phyloP scores from a whole-genome alignment of 164 flowering plant genomes.

The Macadamia integrifolia region DNA sequence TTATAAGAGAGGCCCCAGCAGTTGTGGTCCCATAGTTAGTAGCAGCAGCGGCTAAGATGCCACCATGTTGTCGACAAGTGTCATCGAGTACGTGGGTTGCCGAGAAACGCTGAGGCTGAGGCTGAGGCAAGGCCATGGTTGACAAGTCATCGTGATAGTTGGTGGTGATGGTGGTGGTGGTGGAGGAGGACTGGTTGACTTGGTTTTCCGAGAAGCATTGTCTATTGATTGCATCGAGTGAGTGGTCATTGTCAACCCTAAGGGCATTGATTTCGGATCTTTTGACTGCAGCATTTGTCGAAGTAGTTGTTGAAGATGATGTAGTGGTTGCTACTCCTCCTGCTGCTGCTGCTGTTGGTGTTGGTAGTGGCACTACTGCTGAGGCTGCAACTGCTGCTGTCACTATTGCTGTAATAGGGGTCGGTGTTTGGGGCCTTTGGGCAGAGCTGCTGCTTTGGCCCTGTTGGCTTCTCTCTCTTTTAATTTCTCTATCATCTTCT shows the following conservation, averaged over 20 bases:
- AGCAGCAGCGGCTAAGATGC: conserved; percentile 3
- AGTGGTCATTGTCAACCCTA: conserved; percentile 48
- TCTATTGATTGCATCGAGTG: conserved; percentile 51
- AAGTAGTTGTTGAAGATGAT: conserved; percentile 21
- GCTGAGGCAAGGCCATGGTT: conserved; percentile 5
- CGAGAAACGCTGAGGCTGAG: conserved; percentile 7
- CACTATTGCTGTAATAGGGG: conserved; percentile 17
- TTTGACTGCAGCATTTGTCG: conserved; percentile 19
- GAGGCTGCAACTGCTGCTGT: background rate
- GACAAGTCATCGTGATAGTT: conserved; percentile 8
- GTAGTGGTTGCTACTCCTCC: conserved; percentile 2
- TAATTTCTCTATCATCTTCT: conserved; percentile 24
- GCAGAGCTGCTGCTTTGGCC: conserved; percentile 26
- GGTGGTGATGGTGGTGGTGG: too few species aligned
- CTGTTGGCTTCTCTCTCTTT: conserved; percentile 6
- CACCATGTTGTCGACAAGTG: conserved; percentile 21
- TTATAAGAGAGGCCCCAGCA: background rate
- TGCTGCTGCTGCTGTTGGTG: conserved; percentile 1
- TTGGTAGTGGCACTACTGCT: background rate
- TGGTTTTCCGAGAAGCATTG: conserved; percentile 43
- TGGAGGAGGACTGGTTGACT: conserved; percentile 13
- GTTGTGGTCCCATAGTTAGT: too few species aligned
- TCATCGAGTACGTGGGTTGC: conserved; percentile 10
- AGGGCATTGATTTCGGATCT: conserved; percentile 33
- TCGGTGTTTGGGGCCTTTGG: conserved; percentile 53